Conservation (phyloP, 805 yeast genomes). For the Schizosaccharomyces osmophilus region DNA sequence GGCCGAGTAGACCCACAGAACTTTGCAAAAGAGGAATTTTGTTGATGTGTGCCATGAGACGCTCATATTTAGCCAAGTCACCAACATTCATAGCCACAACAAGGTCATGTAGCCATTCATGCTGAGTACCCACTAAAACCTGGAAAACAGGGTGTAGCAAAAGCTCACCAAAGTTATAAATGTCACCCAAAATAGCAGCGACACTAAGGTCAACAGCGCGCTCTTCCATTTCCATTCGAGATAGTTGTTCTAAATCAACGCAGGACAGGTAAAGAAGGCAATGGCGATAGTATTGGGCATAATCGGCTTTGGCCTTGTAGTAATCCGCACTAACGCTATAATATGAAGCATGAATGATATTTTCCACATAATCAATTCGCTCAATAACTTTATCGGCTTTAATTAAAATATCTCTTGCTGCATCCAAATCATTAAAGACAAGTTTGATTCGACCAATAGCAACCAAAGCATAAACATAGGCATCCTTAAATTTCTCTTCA, state of each 20-base stretch:
- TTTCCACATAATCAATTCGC: slow-evolving; percentile 27
- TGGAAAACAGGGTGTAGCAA: slow-evolving; percentile 65
- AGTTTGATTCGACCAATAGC: slow-evolving; percentile 57
- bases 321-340: slow-evolving; percentile 59
- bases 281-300: slow-evolving; percentile 56
- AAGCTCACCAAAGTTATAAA: slow-evolving; percentile 88
- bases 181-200: slow-evolving; percentile 77
- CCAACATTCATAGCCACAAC: slow-evolving; percentile 56
- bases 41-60: slow-evolving; percentile 18
- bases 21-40: slow-evolving; percentile 31
- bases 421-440: slow-evolving; percentile 26
- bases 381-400: slow-evolving; percentile 31
- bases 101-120: slow-evolving; percentile 48
- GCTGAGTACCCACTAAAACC: slow-evolving; percentile 24
- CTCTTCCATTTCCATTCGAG: slow-evolving; percentile 19
- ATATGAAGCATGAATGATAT: slow-evolving; percentile 54
- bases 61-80: slow-evolving; percentile 41
- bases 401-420: slow-evolving; percentile 47
- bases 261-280: slow-evolving; percentile 66
- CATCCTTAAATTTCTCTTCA: slow-evolving; percentile 23
- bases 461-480: slow-evolving; percentile 31
- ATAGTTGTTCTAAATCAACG: slow-evolving; percentile 19
- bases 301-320: slow-evolving; percentile 51
- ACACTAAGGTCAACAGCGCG: slow-evolving; percentile 55
- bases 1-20: slow-evolving; percentile 46